A percentile compares a stretch with the other conserved stretches of the same genome.
These are phyloP conservation scores for Fallopia convolvulus DNA, from an alignment of 148 eudicot genomes.

Conservation along the genomic window DNA sequence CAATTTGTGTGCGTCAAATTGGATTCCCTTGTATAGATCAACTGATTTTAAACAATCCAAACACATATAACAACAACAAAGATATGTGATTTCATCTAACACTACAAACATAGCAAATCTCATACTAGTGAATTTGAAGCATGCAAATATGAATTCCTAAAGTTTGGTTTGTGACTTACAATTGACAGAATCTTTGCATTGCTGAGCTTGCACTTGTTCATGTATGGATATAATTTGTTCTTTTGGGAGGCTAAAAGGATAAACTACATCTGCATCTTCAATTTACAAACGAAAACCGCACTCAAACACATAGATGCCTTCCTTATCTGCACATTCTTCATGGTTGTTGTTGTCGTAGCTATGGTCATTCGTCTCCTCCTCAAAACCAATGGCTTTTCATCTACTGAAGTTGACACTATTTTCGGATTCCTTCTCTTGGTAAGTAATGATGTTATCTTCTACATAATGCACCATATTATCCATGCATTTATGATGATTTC, in stretches of 20 bases:
- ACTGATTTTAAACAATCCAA: too few species aligned
- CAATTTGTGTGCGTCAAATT: too few species aligned
- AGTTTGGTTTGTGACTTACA: background rate
- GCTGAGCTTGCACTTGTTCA: constrained; percentile 75
- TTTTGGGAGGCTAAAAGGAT: constrained; percentile 80
- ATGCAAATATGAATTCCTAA: too few species aligned
- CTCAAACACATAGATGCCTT: constrained; percentile 85
- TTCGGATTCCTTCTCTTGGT: constrained; percentile 80
- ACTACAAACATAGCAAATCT: too few species aligned
- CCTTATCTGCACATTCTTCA: constrained; percentile 67
- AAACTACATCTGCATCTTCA: constrained; percentile 81
- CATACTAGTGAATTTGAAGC: too few species aligned
- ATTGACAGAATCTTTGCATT: constrained; percentile 80
- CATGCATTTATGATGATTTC: background rate
- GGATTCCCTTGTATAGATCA: too few species aligned
- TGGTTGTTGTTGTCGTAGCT: constrained; percentile 74
- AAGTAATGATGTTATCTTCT: constrained; percentile 11
- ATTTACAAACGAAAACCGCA: constrained; percentile 55
- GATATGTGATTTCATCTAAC: too few species aligned
- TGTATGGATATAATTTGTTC: constrained; percentile 89
- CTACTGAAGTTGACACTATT: constrained; percentile 47
- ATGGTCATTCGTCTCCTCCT: constrained; percentile 72
- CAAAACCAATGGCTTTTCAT: constrained; percentile 48
- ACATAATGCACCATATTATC: background rate
- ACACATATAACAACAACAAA: too few species aligned